Base-by-base conservation (phyloP, 2,329 filamentous ascomycete genomes). In the Colletotrichum cordylinicola region DNA sequence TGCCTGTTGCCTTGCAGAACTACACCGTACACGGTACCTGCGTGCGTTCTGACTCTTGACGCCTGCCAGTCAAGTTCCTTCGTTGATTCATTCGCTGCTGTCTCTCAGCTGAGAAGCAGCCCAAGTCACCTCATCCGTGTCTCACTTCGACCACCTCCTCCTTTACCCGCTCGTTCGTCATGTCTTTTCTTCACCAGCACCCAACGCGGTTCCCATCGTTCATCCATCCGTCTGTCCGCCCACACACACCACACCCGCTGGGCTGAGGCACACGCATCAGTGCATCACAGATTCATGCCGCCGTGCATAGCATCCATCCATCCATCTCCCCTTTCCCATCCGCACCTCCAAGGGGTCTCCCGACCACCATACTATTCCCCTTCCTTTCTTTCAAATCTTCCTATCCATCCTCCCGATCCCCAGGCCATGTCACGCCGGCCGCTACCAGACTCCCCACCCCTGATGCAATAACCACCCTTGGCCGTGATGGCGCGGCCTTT, bases 401-500 rank as follows among this genome's bases (percentile, higher is more conserved):
- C 55, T 43, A 48, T 43, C 55, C 55, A 43, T 29, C 52, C 48
- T 60, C 56, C 73, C 58, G 70, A 75, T 65, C 62, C 55, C 69
- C 66, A 56, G 56, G 29, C 70, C 70, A 62, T 33, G 65, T 70
- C 56, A 52, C 67, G 66, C 61, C 64, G 37, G 37, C 68, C 61
- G 27, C 27, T 55, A 24, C 62, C 37, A 60, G 67, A 60, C 35
- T 43, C 8, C 21, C 21, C 33, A 37, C 55, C 62, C 73, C 73
- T 65, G 70, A 65, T 37, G 21, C 66, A 73, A 39, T 72, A 43
- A 67, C 43, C 58, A 68, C 70, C 73, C 73, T 58, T 76, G 71
- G 37, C 37, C 16, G 60, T 67, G 72, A 67, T 76, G 70, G 66
- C 71, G 66, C 52, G 71, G 74, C 74, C 74, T 67, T 39, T 43